A percentile compares a stretch with the other conserved stretches of the same genome.
These are phyloP conservation scores for Tirmania nivea DNA, from an alignment of 495 filamentous ascomycete species.

Conservation along the genomic window DNA sequence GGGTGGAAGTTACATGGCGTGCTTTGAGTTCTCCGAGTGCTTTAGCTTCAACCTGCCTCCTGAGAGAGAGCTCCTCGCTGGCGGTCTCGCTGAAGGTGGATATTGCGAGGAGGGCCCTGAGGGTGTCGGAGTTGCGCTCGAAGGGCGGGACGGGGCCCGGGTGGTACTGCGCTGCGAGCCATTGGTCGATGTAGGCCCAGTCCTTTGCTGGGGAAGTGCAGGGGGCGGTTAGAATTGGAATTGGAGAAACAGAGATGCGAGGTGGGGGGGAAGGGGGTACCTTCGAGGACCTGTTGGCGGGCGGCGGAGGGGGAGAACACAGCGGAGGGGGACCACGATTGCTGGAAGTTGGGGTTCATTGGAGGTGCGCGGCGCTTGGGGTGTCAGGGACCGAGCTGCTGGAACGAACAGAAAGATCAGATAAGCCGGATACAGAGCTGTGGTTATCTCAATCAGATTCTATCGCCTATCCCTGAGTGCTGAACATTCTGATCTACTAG, in stretches of 20 bases:
- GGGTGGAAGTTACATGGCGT: slow-evolving; percentile 20
- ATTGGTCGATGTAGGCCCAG: slow-evolving; percentile 70
- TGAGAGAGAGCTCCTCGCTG: slow-evolving; percentile 46
- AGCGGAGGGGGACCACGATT: slow-evolving; percentile 30
- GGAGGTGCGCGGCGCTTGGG: too few relatives aligned
- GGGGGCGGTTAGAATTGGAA: background rate
- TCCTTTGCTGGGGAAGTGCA: slow-evolving; percentile 40
- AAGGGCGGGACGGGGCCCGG: slow-evolving; percentile 42
- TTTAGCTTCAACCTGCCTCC: slow-evolving; percentile 37
- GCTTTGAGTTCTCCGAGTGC: slow-evolving; percentile 27
- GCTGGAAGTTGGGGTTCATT: slow-evolving; percentile 18
- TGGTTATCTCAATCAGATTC: too few relatives aligned
- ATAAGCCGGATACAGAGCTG: too few relatives aligned
- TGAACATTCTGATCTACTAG: too few relatives aligned
- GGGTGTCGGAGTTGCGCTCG: slow-evolving; percentile 67
- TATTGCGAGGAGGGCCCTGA: slow-evolving; percentile 53
- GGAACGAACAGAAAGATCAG: too few relatives aligned
- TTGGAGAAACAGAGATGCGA: background rate
- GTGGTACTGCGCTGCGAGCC: slow-evolving; percentile 48
- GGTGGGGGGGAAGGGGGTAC: background rate
- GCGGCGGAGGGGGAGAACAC: slow-evolving; percentile 55
- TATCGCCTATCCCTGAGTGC: too few relatives aligned
- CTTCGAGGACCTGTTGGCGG: slow-evolving; percentile 34
- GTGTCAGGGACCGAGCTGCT: too few relatives aligned
- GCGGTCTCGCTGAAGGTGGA: slow-evolving; percentile 59